phyloP scores from a whole-genome alignment of 805 yeast genomes.

The Sugiyamaella chiloensis region DNA sequence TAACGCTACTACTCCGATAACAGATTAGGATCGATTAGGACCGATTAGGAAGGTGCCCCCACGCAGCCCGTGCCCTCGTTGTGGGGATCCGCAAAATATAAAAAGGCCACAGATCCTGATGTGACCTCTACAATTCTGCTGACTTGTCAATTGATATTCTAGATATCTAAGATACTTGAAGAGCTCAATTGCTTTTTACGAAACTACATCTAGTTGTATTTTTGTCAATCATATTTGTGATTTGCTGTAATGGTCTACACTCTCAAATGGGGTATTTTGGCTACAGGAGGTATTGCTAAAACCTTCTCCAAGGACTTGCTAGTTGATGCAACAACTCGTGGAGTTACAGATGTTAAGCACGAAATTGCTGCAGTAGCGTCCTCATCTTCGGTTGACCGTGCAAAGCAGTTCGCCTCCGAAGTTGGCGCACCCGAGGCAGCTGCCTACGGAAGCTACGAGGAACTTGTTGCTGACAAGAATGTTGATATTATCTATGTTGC shows the following conservation, averaged over 20 bases:
- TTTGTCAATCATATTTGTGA: no score
- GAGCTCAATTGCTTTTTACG: no score
- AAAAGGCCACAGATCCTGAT: no score
- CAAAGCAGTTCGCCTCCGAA: constrained; percentile 25
- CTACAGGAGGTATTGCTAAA: constrained; percentile 31
- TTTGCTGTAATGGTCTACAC: constrained; percentile 28
- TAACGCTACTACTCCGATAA: no score
- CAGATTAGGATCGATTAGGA: no score
- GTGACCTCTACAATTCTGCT: no score
- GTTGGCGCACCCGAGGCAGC: constrained; percentile 16
- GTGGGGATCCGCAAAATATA: no score
- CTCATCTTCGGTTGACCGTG: constrained; percentile 25
- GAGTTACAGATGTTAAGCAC: constrained; percentile 28
- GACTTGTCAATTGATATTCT: no score
- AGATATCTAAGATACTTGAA: no score
- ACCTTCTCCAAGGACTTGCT: constrained; percentile 27
- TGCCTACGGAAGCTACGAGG: constrained; percentile 38
- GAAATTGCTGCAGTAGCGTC: constrained; percentile 30
- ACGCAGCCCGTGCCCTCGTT: no score
- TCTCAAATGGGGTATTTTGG: constrained; percentile 28
- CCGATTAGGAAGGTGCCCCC: no score
- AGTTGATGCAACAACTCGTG: constrained; percentile 23
- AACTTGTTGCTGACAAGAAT: constrained; percentile 41
- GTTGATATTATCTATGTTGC: constrained; percentile 54
- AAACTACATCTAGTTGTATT: no score